Conservation (phyloP, 2,329 filamentous ascomycete species). For the Microdochium nivale region DNA sequence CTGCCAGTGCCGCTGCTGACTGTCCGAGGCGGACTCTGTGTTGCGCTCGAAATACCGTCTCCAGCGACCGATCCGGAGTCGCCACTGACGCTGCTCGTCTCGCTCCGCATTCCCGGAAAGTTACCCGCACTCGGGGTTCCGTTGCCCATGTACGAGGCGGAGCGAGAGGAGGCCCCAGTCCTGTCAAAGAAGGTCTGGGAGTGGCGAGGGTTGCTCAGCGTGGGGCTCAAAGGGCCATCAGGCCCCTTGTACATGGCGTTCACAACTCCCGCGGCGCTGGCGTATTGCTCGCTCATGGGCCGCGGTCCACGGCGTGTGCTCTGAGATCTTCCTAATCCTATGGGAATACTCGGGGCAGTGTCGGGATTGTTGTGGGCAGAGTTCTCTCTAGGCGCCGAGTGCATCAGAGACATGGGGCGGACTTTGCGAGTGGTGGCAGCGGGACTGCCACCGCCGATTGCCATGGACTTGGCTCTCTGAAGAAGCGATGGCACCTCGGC, state of each 20-base stretch:
- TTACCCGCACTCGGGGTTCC: slow-evolving; percentile 45
- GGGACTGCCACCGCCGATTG: slow-evolving; percentile 31
- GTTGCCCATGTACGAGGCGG: slow-evolving; percentile 35
- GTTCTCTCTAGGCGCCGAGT: slow-evolving; percentile 20
- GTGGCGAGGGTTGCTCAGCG: slow-evolving; percentile 48
- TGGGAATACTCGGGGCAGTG: slow-evolving; percentile 69
- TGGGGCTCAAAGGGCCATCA: slow-evolving; percentile 53
- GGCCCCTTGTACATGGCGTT: slow-evolving; percentile 84
- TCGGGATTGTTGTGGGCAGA: slow-evolving; percentile 55
- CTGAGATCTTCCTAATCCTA: slow-evolving; percentile 45
- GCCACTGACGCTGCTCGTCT: slow-evolving; percentile 56
- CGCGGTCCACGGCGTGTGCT: slow-evolving; percentile 43
- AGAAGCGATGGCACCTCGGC: slow-evolving; percentile 45
- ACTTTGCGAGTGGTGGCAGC: slow-evolving; percentile 28
- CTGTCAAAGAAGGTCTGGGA: slow-evolving; percentile 54
- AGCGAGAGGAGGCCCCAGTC: slow-evolving; percentile 11
- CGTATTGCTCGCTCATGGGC: slow-evolving; percentile 57
- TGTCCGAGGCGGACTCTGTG: slow-evolving; percentile 43
- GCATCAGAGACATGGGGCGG: slow-evolving; percentile 51
- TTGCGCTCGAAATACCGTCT: slow-evolving; percentile 36
- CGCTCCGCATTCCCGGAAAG: slow-evolving; percentile 64
- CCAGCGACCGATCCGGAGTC: slow-evolving; percentile 53
- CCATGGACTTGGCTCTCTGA: slow-evolving; percentile 54
- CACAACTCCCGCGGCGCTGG: slow-evolving; percentile 60
- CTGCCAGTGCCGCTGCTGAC: slow-evolving; percentile 23